Evolutionary conservation across 176 grass and related monocot species (phyloP), one percentile per base, ranked within the genome.

Genomic region (Ampelocalamus luodianensis): DNA sequence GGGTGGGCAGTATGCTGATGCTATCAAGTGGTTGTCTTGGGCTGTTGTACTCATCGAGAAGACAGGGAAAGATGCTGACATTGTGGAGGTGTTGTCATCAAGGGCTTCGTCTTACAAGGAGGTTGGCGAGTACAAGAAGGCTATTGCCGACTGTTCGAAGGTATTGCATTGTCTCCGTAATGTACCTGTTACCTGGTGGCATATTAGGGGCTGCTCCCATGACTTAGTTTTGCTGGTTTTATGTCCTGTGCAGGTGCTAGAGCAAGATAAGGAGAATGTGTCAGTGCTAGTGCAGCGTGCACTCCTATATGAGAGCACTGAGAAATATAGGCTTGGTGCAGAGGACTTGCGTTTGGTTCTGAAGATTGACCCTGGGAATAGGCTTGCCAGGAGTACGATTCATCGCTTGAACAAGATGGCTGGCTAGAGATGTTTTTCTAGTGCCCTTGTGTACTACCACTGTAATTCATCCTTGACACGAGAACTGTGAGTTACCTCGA

Each of bases 61-160:
- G 85, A 85, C 89, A 16, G 90, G 93, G 37, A 91, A 94, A 65
- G 56, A 61, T 75, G 74, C 74, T 79, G 88, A 89, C 37, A 84
- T 92, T 87, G 59, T 89, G 1, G 96, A 94, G 88, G 93, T 96
- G 53, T 78, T 99, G 79, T 92, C 96, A 24, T 99, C 91, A 87
- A 91, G 96, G 72, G 96, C 96, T 68, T 99, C 96, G 11, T 99
- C 93, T 51, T 99, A 99, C 65, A 99, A 99, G 88, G 96, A 99
- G 82, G 96, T 94, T 65, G 96, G 96, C 11, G 96, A 99, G 87
- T 99, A 99, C 90, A 99, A 99, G 93, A 99, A 99, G 93, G 96
- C 96, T 22, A 95, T 99, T n/a, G 93, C 96, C 8, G 96, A 99
- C 78, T 99, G 96, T 81, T 92, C 96, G 1, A 99, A 96, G 96